A percentile compares a stretch with the other conserved stretches of the same genome.
phyloP scores from a whole-genome alignment of 2,329 filamentous ascomycete genomes.

The Colletotrichum cereale region DNA sequence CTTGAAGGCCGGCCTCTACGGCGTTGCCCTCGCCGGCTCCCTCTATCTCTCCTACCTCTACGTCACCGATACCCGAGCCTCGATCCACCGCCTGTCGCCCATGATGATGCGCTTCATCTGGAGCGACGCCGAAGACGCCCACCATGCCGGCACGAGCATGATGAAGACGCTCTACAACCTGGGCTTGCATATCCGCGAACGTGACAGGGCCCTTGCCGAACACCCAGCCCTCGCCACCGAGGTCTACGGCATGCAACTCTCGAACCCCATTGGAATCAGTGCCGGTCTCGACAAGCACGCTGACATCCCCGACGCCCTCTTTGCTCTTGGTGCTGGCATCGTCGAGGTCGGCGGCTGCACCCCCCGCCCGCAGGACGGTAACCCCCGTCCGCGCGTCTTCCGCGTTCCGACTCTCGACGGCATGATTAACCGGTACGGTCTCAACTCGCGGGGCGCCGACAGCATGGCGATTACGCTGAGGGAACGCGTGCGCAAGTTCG shows the following conservation, averaged over 20 bases:
- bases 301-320: constrained; percentile 86
- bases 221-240: constrained; percentile 51
- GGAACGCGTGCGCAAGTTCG: constrained; percentile 82
- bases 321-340: constrained; percentile 85
- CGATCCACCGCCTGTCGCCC: constrained; percentile 75
- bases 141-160: constrained; percentile 79
- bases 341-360: constrained; percentile 95
- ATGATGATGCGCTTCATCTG: constrained; percentile 74
- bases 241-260: constrained; percentile 82
- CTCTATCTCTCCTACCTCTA: constrained; percentile 72
- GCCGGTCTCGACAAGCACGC: constrained; percentile 96
- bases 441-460: constrained; percentile 93
- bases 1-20: constrained; percentile 55
- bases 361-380: constrained; percentile 87
- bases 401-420: constrained; percentile 85
- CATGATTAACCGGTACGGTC: constrained; percentile 94
- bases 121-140: constrained; percentile 90
- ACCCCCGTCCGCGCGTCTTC: constrained; percentile 89
- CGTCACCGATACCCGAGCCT: constrained; percentile 80
- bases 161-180: constrained; percentile 81
- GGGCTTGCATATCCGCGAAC: constrained; percentile 85
- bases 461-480: constrained; percentile 84
- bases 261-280: constrained; percentile 94
- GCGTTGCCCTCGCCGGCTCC: constrained; percentile 56
- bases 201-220: constrained; percentile 59